These are phyloP conservation scores for Amniculicola lignicola DNA, from an alignment of 495 filamentous ascomycete species.

Conservation along the genomic window DNA sequence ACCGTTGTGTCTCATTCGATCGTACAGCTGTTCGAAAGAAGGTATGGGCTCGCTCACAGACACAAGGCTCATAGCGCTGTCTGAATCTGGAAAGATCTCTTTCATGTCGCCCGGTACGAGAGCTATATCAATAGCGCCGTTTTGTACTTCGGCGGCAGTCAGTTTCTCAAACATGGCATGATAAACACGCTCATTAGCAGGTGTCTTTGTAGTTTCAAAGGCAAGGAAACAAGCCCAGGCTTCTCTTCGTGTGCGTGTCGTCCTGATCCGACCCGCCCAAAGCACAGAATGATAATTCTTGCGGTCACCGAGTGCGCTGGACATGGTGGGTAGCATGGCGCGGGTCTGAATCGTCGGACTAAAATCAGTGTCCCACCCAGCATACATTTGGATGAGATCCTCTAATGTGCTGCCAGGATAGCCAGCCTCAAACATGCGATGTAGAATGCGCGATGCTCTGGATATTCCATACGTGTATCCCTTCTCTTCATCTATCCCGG, in stretches of 20 bases:
- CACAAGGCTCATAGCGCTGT: constrained; percentile 55
- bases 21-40: constrained; percentile 51
- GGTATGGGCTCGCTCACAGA: constrained; percentile 58
- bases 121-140: constrained; percentile 9
- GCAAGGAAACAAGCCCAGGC: constrained; percentile 69
- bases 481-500: constrained; percentile 56
- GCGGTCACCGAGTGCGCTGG: neutral
- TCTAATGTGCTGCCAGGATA: constrained; percentile 58
- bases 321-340: neutral
- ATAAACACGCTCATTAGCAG: constrained; percentile 47
- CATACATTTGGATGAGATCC: constrained; percentile 51
- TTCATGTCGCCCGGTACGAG: constrained; percentile 58
- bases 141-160: constrained; percentile 40
- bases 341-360: constrained; percentile 69
- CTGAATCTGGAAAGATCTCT: constrained; percentile 56
- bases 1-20: constrained; percentile 52
- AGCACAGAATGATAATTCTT: neutral
- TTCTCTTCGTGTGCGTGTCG: constrained; percentile 67
- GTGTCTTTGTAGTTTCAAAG: constrained; percentile 42
- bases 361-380: constrained; percentile 66
- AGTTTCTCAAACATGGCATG: constrained; percentile 62
- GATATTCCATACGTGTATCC: constrained; percentile 57
- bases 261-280: constrained; percentile 62
- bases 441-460: constrained; percentile 55
- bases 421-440: constrained; percentile 62